These are phyloP conservation scores for Viridothelium virens DNA, from an alignment of 495 filamentous ascomycete genomes.

Conservation along the genomic window DNA sequence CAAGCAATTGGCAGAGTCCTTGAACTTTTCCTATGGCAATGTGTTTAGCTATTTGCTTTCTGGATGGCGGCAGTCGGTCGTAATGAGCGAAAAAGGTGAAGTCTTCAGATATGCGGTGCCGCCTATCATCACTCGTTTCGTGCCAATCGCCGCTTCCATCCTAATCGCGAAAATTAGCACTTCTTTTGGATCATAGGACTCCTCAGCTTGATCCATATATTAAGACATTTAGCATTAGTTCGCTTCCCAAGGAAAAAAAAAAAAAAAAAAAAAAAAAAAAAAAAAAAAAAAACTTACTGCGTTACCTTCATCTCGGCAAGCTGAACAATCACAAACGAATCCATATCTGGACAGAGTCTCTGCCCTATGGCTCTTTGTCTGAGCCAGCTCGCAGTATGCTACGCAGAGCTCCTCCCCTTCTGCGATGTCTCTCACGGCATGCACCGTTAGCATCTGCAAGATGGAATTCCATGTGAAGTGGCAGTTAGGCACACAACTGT, in stretches of 20 bases:
- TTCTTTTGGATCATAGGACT: neutral
- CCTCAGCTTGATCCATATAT: neutral
- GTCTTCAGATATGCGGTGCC: neutral
- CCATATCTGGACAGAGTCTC: neutral
- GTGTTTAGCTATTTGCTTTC: neutral
- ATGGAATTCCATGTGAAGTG: slow-evolving; percentile 27
- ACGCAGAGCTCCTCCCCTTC: slow-evolving; percentile 30
- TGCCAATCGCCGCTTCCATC: neutral
- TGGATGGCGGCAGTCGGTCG: neutral
- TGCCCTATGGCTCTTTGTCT: neutral
- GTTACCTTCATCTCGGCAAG: neutral
- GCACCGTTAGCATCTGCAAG: slow-evolving; percentile 22
- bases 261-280: too few species aligned
- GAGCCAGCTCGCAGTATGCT: slow-evolving; percentile 16
- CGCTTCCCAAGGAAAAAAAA: too few species aligned
- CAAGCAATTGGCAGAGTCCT: neutral
- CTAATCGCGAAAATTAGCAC: neutral
- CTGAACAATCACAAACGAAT: neutral
- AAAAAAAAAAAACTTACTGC: neutral
- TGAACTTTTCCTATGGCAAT: neutral
- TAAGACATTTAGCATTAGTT: neutral
- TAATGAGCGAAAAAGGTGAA: neutral
- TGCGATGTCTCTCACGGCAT: slow-evolving; percentile 26
- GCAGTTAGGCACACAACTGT: slow-evolving; percentile 33
- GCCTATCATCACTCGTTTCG: neutral